Base-by-base conservation (phyloP, 163 green algal genomes). In the Volvox carteri region DNA sequence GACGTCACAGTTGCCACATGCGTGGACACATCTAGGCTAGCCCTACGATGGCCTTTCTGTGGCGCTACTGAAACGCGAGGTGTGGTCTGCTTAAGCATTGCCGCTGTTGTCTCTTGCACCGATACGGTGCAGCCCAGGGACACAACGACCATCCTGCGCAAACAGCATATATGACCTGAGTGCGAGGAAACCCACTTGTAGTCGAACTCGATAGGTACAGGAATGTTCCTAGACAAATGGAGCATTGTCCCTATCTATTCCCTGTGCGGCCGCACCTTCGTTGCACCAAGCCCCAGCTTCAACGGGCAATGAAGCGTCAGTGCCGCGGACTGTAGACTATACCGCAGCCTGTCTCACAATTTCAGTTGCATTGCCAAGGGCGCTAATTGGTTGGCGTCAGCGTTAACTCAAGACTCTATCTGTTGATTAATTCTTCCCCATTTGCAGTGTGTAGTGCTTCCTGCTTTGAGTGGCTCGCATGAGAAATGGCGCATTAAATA, bases 1-100 rank as follows among this genome's bases (percentile, higher is more conserved):
- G 75, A 50, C 30, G 16, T 85, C 33, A 86, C 78, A 2, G 44
- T 58, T 12, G 78, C 60, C 5, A 86, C 78, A 62, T 86, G 78
- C 8, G 78, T 41, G 23, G 6, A 33, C 6, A 86, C 78, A 9
- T 86, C 78, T 0, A 75, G 39, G 78, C 78, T 86, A 7, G 65
- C 65, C 30, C 78, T 54, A 25, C 78, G 78, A 2, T 54, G 56
- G 2, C 78, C 78, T 48, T 86, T 86, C 5, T 75, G 56, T 25
- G 78, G 78, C 18, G 78, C 78, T 44, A 86, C 44, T 1, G 56
- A 86, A 28, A 21, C 23, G 25, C 77, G 77, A 28, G 37, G 21
- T 25, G 46, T 35, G 41, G 44, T 16, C 33, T 35, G 19, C 33
- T 85, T 86, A 18, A 86, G 65, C 4, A 56, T 58, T 28, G 78